Evolutionary conservation across 1,139 yeast species (phyloP), one percentile per base, ranked within the genome.

Genomic region (Geotrichum restrictum): DNA sequence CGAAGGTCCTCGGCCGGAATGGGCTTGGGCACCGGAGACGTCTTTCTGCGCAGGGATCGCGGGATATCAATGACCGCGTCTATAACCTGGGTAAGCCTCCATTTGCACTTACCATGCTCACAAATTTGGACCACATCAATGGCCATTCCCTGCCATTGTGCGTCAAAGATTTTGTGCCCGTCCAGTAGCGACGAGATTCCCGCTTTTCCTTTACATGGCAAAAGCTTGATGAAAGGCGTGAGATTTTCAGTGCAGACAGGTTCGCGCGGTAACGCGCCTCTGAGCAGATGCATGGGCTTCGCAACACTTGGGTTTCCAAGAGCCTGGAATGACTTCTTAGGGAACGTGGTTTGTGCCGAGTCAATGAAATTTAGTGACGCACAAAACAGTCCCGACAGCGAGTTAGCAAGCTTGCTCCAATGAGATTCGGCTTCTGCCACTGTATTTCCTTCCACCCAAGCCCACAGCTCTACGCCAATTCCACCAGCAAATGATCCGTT

Each of bases 201-300:
- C 0, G 95, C 84, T 65, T 85, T 85, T 1, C 97, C 98, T 66
- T 89, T 83, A 8, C 98, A 87, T 2, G 98, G 98, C 33, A 94
- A 74, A 56, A 94, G 74, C 64, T 89, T 91, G 57, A 94, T 70
- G 62, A 93, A 88, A 0, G 98, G 98, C 0, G 99, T 91, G 64
- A 94, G 76, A 68, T 94, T 94, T 67, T 94, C 99, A 0, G 99
- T 94, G 70, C 99, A 94, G 14, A 94, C 84, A 0, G 98, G 96
- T 64, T 94, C 99, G 57, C 93, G 81, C 1, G 99, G 97, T 48
- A 94, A 77, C 0, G 96, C 87, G 6, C 97, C 96, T 57, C 95
- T 76, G 57, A 91, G 66, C 39, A 85, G 70, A 63, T 75, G 85
- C 14, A 85, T 67, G 4, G 58, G 37, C 36, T 41, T 41, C 8